A percentile compares a stretch with the other conserved stretches of the same genome.
Evolutionary conservation across 2,329 filamentous ascomycete genomes (phyloP).

Genomic region (Pseudocercospora ulei): DNA sequence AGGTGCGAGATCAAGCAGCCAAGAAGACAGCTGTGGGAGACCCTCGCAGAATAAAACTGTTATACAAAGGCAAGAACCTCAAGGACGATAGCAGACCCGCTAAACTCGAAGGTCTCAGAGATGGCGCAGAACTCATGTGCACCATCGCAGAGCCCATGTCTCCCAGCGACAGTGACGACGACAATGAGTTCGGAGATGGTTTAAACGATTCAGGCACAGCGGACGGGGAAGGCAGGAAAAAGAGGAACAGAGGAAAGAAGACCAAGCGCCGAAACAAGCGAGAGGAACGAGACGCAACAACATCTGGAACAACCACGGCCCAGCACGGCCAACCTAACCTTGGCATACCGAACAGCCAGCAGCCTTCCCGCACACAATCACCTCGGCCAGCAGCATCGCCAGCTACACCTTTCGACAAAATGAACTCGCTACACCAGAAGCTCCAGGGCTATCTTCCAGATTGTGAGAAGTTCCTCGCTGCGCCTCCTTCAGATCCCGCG

Average conservation of each 20-base stretch:
- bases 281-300: constrained; percentile 30
- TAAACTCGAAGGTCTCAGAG: constrained; percentile 49
- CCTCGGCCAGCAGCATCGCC: constrained; percentile 35
- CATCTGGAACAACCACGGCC: constrained; percentile 32
- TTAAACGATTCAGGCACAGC: constrained; percentile 16
- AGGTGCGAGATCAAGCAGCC: constrained; percentile 58
- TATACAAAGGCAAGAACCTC: constrained; percentile 63
- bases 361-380: constrained; percentile 35
- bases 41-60: constrained; percentile 52
- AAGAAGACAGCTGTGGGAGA: constrained; percentile 56
- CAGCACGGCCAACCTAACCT: constrained; percentile 33
- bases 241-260: constrained; percentile 35
- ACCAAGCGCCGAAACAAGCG: constrained; percentile 40
- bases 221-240: constrained; percentile 35
- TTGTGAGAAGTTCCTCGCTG: constrained; percentile 51
- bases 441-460: constrained; percentile 58
- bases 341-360: constrained; percentile 32
- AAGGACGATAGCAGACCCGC: constrained; percentile 53
- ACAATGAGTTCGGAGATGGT: constrained; percentile 36
- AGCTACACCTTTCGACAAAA: constrained; percentile 49
- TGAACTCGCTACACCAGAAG: constrained; percentile 56
- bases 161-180: constrained; percentile 35
- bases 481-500: constrained; percentile 56
- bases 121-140: constrained; percentile 54
- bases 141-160: constrained; percentile 48